These are phyloP conservation scores for Naematelia aurantialba DNA, from an alignment of 768 basidiomycete species.

Conservation along the genomic window DNA sequence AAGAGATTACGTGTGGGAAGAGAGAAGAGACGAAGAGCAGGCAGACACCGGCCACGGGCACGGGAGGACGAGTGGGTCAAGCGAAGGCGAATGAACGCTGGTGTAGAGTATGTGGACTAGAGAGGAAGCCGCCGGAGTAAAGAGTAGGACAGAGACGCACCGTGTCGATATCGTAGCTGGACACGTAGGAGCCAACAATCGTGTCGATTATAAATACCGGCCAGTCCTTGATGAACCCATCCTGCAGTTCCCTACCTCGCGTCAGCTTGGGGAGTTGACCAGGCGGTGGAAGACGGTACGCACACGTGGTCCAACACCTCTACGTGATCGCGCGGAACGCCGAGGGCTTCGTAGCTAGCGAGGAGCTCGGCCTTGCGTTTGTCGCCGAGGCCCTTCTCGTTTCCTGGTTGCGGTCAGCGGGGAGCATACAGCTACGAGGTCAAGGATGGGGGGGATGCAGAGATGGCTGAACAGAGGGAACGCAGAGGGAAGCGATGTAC, in stretches of 20 bases:
- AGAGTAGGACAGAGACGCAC: background rate
- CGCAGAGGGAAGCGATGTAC: too few relatives aligned
- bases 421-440: background rate
- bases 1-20: background rate
- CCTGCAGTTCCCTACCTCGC: constrained; percentile 61
- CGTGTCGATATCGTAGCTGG: background rate
- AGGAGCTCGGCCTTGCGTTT: constrained; percentile 61
- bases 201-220: background rate
- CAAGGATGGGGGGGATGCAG: background rate
- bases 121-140: too few relatives aligned
- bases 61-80: background rate
- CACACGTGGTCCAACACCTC: constrained; percentile 70
- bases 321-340: constrained; percentile 59
- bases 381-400: constrained; percentile 72
- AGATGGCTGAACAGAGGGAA: constrained; percentile 1
- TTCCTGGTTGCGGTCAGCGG: constrained; percentile 51
- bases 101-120: too few relatives aligned
- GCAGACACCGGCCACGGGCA: background rate
- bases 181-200: background rate
- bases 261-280: background rate
- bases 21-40: background rate
- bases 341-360: constrained; percentile 65
- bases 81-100: too few relatives aligned
- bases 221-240: constrained; percentile 60
- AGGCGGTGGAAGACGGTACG: constrained; percentile 44